These are phyloP conservation scores for Leccinellum luteum DNA, from an alignment of 768 basidiomycete genomes.

Conservation along the genomic window DNA sequence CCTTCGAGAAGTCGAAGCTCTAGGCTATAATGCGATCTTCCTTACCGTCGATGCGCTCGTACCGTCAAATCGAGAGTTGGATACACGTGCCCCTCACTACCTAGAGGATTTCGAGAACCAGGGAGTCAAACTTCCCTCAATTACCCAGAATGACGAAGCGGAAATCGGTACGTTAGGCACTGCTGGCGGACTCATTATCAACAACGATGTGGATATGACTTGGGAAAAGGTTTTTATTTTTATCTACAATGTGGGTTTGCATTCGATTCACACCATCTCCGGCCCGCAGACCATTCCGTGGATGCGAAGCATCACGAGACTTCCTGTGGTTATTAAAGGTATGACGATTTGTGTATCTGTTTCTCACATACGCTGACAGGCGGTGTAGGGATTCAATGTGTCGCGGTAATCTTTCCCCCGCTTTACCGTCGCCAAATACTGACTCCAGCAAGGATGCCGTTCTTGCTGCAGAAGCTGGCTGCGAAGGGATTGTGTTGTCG, in stretches of 20 bases:
- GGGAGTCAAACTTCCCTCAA: conserved; percentile 25
- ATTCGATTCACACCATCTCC: not conserved
- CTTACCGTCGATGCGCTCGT: conserved; percentile 90
- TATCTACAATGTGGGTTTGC: not conserved
- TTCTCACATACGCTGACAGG: conserved; percentile 8
- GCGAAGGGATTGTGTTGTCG: conserved; percentile 84
- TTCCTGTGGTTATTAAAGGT: conserved; percentile 79
- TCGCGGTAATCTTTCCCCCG: conserved; percentile 45
- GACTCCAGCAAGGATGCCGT: conserved; percentile 66
- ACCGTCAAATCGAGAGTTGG: conserved; percentile 75
- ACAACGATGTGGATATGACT: conserved; percentile 74
- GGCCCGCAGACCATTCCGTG: conserved; percentile 66
- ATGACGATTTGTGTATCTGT: not conserved
- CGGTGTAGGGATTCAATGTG: conserved; percentile 64
- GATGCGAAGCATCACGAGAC: conserved; percentile 63
- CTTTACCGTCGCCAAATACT: conserved; percentile 1
- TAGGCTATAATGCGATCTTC: conserved; percentile 87
- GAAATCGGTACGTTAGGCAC: conserved; percentile 52
- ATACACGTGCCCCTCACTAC: conserved; percentile 59
- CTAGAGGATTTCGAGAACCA: conserved; percentile 52
- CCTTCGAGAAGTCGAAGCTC: conserved; percentile 62
- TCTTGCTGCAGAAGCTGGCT: conserved; percentile 77
- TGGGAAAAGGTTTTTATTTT: conserved; percentile 55
- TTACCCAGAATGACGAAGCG: conserved; percentile 31
- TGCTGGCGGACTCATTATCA: conserved; percentile 61